Conservation (phyloP, 495 filamentous ascomycete genomes). For the Hamigera avellanea region DNA sequence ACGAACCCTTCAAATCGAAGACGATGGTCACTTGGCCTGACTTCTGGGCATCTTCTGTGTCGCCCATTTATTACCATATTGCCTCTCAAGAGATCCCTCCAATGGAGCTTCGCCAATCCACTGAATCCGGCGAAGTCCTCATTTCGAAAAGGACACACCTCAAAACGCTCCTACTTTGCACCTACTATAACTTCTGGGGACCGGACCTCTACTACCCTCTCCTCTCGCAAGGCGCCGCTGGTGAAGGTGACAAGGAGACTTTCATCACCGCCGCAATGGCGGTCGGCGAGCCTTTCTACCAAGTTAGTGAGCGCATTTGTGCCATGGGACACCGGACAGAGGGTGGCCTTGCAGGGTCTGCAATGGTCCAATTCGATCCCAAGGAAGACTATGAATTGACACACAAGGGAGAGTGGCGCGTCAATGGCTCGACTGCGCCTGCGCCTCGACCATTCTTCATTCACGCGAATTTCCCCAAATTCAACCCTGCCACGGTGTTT, state of each 20-base stretch:
- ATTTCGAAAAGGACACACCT: constrained; percentile 36
- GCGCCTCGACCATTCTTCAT: constrained; percentile 29
- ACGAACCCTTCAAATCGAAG: constrained; percentile 30
- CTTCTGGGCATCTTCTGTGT: constrained; percentile 40
- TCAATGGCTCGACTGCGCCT: constrained; percentile 11
- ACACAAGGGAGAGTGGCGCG: constrained; percentile 9
- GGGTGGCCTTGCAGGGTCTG: constrained; percentile 20
- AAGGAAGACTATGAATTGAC: constrained; percentile 23
- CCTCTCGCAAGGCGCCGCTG: constrained; percentile 38
- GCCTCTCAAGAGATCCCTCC: constrained; percentile 22
- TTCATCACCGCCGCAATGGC: constrained; percentile 38
- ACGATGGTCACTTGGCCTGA: constrained; percentile 45
- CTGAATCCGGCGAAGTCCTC: constrained; percentile 43
- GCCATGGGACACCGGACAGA: constrained; percentile 67
- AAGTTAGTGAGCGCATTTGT: constrained; percentile 63
- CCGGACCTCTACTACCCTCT: constrained; percentile 40
- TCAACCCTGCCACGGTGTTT: constrained; percentile 37
- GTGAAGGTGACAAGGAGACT: constrained; percentile 49
- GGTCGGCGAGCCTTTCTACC: constrained; percentile 31
- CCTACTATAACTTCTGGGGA: constrained; percentile 50
- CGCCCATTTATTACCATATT: constrained; percentile 36
- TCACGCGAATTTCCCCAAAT: constrained; percentile 39
- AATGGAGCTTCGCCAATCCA: constrained; percentile 19
- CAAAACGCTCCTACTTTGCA: constrained; percentile 37
- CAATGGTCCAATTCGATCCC: constrained; percentile 34